phyloP scores from a whole-genome alignment of 2,329 filamentous ascomycete species.

The Curvularia verruculosa region DNA sequence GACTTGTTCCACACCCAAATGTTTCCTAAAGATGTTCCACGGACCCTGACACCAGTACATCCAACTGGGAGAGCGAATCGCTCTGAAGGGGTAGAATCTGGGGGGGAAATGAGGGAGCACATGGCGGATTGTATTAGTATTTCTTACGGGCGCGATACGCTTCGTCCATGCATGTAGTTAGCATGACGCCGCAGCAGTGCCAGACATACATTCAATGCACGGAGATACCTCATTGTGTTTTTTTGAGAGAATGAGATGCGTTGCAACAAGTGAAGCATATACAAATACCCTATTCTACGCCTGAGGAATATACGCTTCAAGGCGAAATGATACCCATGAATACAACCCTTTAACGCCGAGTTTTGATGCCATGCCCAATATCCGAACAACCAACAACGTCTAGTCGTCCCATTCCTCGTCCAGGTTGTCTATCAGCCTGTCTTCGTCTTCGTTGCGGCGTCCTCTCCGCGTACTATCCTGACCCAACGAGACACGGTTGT shows the following conservation, averaged over 20 bases:
- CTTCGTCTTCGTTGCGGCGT: constrained; percentile 76
- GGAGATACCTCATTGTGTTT: neutral
- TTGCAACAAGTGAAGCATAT: neutral
- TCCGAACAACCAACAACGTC: neutral
- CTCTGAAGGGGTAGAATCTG: neutral
- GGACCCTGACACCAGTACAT: neutral
- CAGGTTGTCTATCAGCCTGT: constrained; percentile 90
- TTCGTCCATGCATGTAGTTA: neutral
- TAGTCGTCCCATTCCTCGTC: constrained; percentile 96
- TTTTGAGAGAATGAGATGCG: neutral
- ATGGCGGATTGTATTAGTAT: neutral
- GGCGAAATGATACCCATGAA: constrained; percentile 5
- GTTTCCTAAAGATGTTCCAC: neutral
- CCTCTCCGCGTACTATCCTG: constrained; percentile 51
- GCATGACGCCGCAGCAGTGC: neutral
- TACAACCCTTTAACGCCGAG: constrained; percentile 12
- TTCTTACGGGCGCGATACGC: neutral
- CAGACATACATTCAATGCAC: neutral
- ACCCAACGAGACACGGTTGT: constrained; percentile 66
- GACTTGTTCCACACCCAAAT: neutral
- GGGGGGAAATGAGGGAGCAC: neutral
- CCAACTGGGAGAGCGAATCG: neutral
- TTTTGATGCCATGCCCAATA: constrained; percentile 2
- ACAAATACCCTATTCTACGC: neutral
- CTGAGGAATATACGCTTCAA: constrained; percentile 2